A percentile compares a stretch with the other conserved stretches of the same genome.
phyloP scores from a whole-genome alignment of 1,139 yeast genomes.

The Pichia sp. region DNA sequence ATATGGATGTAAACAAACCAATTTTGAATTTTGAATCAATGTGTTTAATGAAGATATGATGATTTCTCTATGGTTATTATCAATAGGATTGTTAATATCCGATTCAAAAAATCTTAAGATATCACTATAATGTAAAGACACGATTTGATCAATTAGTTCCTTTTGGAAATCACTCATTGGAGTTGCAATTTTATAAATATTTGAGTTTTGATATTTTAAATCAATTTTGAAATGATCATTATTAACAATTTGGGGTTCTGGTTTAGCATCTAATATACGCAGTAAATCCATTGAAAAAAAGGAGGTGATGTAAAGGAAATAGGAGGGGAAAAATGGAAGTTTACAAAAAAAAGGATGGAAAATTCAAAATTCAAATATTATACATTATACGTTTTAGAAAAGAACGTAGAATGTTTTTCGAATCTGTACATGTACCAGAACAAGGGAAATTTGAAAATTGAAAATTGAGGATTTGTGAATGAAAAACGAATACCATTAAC shows the following conservation, averaged over 20 bases:
- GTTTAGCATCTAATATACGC: slow-evolving; percentile 73
- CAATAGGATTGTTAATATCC: background rate
- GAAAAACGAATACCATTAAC: background rate
- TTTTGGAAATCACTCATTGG: slow-evolving; percentile 86
- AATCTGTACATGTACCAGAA: background rate
- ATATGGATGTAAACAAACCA: slow-evolving; percentile 86
- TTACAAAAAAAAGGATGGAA: background rate
- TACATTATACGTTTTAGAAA: background rate
- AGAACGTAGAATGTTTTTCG: background rate
- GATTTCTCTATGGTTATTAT: slow-evolving; percentile 26
- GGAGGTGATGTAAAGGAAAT: background rate
- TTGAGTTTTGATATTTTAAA: slow-evolving; percentile 35
- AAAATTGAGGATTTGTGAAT: background rate
- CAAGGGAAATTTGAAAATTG: too few relatives aligned
- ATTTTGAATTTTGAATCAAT: slow-evolving; percentile 65
- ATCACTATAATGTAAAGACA: slow-evolving; percentile 85
- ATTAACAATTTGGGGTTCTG: slow-evolving; percentile 73
- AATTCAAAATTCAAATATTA: too few relatives aligned
- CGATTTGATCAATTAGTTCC: slow-evolving; percentile 87
- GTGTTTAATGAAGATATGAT: slow-evolving; percentile 65
- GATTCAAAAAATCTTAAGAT: slow-evolving; percentile 77
- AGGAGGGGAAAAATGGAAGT: background rate
- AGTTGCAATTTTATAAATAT: slow-evolving; percentile 77
- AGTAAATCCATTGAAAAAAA: slow-evolving; percentile 58
- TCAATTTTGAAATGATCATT: slow-evolving; percentile 29